Conservation (phyloP, 1,284 basidiomycete genomes). For the Cryptococcus deneoformans region DNA sequence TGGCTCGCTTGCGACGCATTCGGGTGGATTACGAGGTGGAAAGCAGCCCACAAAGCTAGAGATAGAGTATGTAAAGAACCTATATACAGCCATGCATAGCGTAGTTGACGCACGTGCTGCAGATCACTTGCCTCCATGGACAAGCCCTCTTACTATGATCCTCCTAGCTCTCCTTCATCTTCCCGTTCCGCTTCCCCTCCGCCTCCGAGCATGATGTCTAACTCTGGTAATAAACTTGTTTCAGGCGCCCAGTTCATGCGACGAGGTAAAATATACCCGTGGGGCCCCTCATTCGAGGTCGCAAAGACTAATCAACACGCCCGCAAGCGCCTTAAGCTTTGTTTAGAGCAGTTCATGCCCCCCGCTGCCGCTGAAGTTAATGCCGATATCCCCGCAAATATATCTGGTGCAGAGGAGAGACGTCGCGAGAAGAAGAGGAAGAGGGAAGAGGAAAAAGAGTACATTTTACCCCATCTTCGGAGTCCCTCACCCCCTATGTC, state of each 20-base stretch:
- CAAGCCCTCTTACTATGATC: constrained; percentile 34
- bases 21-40: neutral
- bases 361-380: constrained; percentile 40
- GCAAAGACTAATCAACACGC: constrained; percentile 23
- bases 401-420: constrained; percentile 25
- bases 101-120: neutral
- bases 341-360: constrained; percentile 40
- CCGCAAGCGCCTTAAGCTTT: constrained; percentile 36
- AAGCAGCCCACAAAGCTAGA: constrained; percentile 26
- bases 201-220: constrained; percentile 24
- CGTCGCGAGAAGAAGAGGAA: constrained; percentile 26
- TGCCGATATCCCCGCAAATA: constrained; percentile 28
- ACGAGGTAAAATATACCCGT: constrained; percentile 47
- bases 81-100: neutral
- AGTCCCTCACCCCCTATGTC: constrained; percentile 43
- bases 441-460: constrained; percentile 26
- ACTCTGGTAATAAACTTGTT: constrained; percentile 46
- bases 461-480: constrained; percentile 40
- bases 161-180: constrained; percentile 27
- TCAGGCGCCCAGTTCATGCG: constrained; percentile 41
- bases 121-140: constrained; percentile 40
- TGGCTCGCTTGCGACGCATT: neutral
- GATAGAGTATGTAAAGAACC: constrained; percentile 27
- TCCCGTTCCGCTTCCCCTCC: constrained; percentile 19
- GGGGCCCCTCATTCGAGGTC: constrained; percentile 47